phyloP scores from a whole-genome alignment of 2,329 filamentous ascomycete species.

The Magnaporthales sp. region DNA sequence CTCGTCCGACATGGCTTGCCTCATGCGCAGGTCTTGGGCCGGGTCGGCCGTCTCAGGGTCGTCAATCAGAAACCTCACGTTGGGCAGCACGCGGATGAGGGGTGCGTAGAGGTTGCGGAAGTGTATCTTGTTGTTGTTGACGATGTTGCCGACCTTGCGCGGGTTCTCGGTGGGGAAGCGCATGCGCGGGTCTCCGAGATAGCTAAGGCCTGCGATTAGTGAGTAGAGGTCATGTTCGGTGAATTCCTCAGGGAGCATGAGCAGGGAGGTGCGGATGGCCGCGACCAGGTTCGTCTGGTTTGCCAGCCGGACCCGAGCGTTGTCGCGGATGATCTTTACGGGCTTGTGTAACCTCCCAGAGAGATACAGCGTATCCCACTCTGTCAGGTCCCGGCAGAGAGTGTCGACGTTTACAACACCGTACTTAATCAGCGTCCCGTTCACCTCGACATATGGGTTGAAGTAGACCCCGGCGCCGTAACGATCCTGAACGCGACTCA shows the following conservation, averaged over 20 bases:
- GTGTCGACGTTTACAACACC: constrained; percentile 93
- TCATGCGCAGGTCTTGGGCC: constrained; percentile 57
- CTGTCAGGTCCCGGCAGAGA: constrained; percentile 72
- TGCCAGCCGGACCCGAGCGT: constrained; percentile 82
- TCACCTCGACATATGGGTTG: constrained; percentile 89
- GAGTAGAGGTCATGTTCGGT: constrained; percentile 82
- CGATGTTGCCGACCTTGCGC: constrained; percentile 89
- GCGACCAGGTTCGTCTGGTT: constrained; percentile 95
- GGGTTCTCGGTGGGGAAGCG: constrained; percentile 81
- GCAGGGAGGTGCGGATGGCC: constrained; percentile 78
- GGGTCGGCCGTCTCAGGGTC: constrained; percentile 33
- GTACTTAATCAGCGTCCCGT: constrained; percentile 95
- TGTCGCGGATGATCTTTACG: constrained; percentile 93
- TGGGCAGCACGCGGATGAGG: constrained; percentile 81
- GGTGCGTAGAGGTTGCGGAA: constrained; percentile 89
- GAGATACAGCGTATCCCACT: constrained; percentile 95
- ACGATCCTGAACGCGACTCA: constrained; percentile 77
- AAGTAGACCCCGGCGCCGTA: constrained; percentile 96
- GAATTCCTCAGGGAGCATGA: constrained; percentile 77
- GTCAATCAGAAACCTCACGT: constrained; percentile 68
- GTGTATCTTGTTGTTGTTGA: constrained; percentile 80
- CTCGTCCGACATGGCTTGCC: constrained; percentile 87
- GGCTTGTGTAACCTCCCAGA: constrained; percentile 94
- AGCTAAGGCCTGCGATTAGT: constrained; percentile 86
- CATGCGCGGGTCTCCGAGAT: constrained; percentile 97